phyloP scores from a whole-genome alignment of 371 early-diverging fungal genomes.

The Caulochytrium protostelioides region DNA sequence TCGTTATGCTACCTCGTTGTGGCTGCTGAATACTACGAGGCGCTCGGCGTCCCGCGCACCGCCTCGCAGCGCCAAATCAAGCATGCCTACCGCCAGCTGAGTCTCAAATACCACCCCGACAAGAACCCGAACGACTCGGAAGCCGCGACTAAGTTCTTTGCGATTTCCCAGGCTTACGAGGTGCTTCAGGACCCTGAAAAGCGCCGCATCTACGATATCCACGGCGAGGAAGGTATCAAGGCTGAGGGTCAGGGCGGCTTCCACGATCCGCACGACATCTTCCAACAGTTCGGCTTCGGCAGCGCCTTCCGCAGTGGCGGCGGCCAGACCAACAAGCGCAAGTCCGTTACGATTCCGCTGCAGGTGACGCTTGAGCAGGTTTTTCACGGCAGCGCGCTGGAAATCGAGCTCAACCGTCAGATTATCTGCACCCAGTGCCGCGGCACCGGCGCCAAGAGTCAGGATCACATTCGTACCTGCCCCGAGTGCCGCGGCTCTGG shows the following conservation, averaged over 20 bases:
- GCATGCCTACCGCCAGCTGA: conserved; percentile 70
- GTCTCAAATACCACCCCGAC: no score
- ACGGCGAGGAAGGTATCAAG: conserved; percentile 83
- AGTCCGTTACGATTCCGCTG: no score
- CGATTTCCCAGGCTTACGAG: conserved; percentile 81
- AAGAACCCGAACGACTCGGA: conserved; percentile 66
- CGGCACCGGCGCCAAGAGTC: conserved; percentile 71
- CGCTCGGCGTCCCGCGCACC: conserved; percentile 60
- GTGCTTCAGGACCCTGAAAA: conserved; percentile 78
- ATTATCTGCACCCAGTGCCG: conserved; percentile 77
- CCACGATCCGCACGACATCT: conserved; percentile 44
- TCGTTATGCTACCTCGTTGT: no score
- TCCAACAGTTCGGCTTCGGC: not conserved
- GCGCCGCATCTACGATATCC: conserved; percentile 68
- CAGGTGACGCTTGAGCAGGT: no score
- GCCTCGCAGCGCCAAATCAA: conserved; percentile 70
- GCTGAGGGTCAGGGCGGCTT: conserved; percentile 27
- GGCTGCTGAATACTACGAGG: conserved; percentile 89
- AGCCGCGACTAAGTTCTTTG: conserved; percentile 74
- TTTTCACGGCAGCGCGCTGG: not conserved
- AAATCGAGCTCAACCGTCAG: conserved; percentile 73
- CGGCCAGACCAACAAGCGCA: no score
- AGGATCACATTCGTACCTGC: conserved; percentile 67
- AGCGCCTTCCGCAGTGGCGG: no score
- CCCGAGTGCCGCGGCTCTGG: conserved; percentile 57